Percentiles rank a stretch among this genome's conserved stretches.
Conservation (phyloP, 75 land plant genomes). For the Sequoiadendron giganteum region DNA sequence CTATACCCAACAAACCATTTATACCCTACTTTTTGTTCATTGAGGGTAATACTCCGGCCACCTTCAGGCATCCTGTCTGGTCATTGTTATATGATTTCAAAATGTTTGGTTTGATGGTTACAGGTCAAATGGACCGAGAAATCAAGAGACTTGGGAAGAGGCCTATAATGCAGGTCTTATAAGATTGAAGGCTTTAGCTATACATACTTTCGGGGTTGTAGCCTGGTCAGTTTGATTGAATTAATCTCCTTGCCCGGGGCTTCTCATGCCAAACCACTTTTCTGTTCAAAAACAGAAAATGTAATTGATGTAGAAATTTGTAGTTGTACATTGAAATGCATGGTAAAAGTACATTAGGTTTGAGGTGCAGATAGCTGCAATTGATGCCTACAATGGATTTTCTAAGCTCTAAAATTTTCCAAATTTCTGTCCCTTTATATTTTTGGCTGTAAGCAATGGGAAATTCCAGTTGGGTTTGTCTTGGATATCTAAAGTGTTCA, state of each 20-base stretch:
- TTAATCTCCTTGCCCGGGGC: not conserved
- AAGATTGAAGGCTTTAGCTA: not conserved
- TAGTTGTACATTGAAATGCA: not conserved
- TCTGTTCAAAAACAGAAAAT: not conserved
- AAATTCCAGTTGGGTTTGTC: not conserved
- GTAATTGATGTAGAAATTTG: not conserved
- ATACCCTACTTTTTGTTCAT: conserved; percentile 46
- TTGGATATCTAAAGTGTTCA: too few species aligned
- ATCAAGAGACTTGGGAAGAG: conserved; percentile 92
- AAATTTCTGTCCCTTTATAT: not conserved
- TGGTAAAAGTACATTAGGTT: not conserved
- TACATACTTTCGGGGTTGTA: not conserved
- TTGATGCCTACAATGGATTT: not conserved
- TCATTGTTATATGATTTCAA: conserved; percentile 74
- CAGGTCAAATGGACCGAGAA: conserved; percentile 83
- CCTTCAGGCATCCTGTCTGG: conserved; percentile 79
- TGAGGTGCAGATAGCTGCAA: not conserved
- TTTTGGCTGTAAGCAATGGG: not conserved
- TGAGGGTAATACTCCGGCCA: conserved; percentile 73
- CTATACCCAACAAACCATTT: too few species aligned
- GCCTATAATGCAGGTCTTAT: conserved; percentile 69
- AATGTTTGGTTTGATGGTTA: conserved; percentile 91
- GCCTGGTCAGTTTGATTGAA: not conserved
- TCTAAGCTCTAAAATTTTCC: not conserved
- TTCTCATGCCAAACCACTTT: not conserved